Conservation (phyloP, 352 stramenopile genomes). For the Pythium rishiriense region DNA sequence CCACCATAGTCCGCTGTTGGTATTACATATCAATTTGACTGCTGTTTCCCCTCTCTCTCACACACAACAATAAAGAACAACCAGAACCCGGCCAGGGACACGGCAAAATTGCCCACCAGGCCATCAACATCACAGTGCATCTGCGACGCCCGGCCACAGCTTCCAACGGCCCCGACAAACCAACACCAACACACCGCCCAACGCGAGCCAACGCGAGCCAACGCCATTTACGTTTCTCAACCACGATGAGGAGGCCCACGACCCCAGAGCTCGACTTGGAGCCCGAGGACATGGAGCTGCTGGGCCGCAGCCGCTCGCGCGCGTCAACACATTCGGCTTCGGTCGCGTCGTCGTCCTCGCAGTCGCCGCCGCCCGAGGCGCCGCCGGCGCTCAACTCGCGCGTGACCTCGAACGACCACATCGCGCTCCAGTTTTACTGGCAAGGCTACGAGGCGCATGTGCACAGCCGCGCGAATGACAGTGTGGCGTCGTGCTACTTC, state of each 20-base stretch:
- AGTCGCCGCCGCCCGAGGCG: neutral
- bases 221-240: conserved; percentile 1
- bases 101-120: neutral
- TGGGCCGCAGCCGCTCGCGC: conserved; percentile 1
- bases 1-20: conserved; percentile 3
- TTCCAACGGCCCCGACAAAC: neutral
- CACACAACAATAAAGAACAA: conserved; percentile 2
- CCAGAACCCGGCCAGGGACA: neutral
- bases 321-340: conserved; percentile 3
- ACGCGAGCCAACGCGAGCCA: neutral
- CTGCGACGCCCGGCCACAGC: neutral
- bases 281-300: conserved; percentile 26
- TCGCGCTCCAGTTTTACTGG: conserved; percentile 38
- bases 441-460: conserved; percentile 34
- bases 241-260: conserved; percentile 1
- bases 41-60: neutral
- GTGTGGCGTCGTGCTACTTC: conserved; percentile 30
- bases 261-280: conserved; percentile 21
- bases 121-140: neutral
- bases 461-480: conserved; percentile 25
- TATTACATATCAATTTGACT: neutral
- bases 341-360: neutral
- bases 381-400: conserved; percentile 20
- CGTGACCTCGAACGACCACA: conserved; percentile 32
- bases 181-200: neutral